A percentile compares a stretch with the other conserved stretches of the same genome.
Evolutionary conservation across 148 eudicot genomes (phyloP).

Genomic region (Heliamphora exappendiculata): DNA sequence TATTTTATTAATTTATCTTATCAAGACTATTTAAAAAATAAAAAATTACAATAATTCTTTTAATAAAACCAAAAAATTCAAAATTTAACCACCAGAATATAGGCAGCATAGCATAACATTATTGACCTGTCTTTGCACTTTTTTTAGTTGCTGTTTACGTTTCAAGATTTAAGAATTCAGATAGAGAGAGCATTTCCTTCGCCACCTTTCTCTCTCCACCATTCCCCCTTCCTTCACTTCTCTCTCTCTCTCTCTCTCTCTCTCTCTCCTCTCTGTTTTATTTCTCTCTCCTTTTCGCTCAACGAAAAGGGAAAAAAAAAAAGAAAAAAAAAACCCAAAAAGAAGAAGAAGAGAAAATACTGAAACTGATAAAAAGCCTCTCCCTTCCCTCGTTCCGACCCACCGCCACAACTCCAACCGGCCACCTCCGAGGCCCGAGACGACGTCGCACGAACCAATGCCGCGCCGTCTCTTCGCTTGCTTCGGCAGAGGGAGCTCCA

Average conservation of each 20-base stretch:
- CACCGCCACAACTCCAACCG: background rate
- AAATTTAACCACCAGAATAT: too few species aligned
- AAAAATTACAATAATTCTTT: too few species aligned
- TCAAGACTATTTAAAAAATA: too few species aligned
- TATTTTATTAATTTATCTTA: too few species aligned
- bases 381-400: too few species aligned
- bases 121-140: too few species aligned
- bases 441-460: constrained; percentile 24
- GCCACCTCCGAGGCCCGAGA: background rate
- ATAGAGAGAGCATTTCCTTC: constrained; percentile 4
- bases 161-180: too few species aligned
- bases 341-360: background rate
- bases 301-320: background rate
- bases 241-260: background rate
- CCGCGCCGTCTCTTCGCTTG: constrained; percentile 51
- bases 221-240: constrained; percentile 13
- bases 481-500: constrained; percentile 34
- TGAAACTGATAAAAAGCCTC: background rate
- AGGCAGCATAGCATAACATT: too few species aligned
- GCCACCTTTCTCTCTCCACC: constrained; percentile 34
- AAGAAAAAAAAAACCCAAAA: background rate
- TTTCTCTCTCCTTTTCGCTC: background rate
- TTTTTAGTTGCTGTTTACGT: too few species aligned
- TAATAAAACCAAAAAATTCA: too few species aligned
- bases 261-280: background rate